phyloP scores from a whole-genome alignment of 2,329 filamentous ascomycete species.

The Samsoniella hepiali region DNA sequence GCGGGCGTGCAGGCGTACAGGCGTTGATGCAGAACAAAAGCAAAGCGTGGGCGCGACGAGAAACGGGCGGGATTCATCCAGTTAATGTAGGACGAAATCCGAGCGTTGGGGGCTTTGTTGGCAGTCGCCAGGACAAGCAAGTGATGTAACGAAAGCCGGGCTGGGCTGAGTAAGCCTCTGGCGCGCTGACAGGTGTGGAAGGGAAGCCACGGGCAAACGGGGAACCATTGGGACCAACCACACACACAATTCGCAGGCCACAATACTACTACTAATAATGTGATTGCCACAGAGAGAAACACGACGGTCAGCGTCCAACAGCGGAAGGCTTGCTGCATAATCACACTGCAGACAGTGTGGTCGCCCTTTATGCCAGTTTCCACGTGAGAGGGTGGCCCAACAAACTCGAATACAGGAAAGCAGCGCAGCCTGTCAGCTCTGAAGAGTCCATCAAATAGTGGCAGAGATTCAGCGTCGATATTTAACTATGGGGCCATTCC shows the following conservation, averaged over 20 bases:
- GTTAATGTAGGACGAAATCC: conserved; percentile 20
- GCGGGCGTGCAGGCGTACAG: not conserved
- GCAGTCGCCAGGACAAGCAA: not conserved
- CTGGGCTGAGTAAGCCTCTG: conserved; percentile 16
- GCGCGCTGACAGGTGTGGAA: not conserved
- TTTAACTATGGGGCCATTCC: not conserved
- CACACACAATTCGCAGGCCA: not conserved
- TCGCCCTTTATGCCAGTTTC: too few species aligned
- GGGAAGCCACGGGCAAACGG: not conserved
- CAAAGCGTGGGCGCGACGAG: conserved; percentile 10
- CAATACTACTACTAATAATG: not conserved
- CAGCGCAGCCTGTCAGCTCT: not conserved
- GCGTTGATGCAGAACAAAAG: conserved; percentile 15
- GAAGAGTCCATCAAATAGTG: not conserved
- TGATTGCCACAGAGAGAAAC: not conserved
- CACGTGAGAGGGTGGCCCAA: not conserved
- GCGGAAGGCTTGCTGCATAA: not conserved
- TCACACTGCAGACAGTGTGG: conserved; percentile 1
- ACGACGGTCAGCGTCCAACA: not conserved
- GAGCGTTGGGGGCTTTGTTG: not conserved
- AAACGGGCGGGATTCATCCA: conserved; percentile 19
- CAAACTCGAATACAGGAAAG: not conserved
- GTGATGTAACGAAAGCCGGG: conserved; percentile 15
- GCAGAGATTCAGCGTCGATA: not conserved
- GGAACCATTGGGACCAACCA: not conserved